Conservation (phyloP, 352 stramenopile genomes). For the Phytophthora litchii region DNA sequence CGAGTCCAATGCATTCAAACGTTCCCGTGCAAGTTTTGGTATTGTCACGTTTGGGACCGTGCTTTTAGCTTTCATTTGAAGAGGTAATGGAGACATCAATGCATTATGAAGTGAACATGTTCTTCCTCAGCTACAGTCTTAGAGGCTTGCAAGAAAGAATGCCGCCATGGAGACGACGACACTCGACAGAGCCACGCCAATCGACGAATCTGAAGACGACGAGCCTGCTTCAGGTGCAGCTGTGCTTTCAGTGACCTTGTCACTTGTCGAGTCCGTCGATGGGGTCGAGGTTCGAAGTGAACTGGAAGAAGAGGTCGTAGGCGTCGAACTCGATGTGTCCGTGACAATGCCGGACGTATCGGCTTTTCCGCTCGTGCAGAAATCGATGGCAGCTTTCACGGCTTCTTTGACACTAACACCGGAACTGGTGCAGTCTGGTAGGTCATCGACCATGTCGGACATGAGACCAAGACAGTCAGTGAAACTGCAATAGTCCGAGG, state of each 20-base stretch:
- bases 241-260: conserved; percentile 17
- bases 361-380: conserved; percentile 16
- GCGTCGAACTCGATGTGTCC: conserved; percentile 5
- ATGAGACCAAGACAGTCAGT: conserved; percentile 18
- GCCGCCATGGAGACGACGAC: background rate
- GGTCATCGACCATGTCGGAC: conserved; percentile 6
- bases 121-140: background rate
- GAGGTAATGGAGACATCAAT: background rate
- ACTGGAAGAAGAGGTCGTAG: background rate
- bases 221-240: background rate
- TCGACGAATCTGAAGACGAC: conserved; percentile 13
- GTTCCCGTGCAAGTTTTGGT: background rate
- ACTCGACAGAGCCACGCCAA: conserved; percentile 5
- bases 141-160: conserved; percentile 10
- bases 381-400: conserved; percentile 13
- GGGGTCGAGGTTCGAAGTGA: conserved; percentile 1
- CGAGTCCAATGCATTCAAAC: background rate
- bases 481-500: conserved; percentile 19
- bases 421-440: conserved; percentile 27
- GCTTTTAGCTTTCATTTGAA: background rate
- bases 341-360: conserved; percentile 14
- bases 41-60: background rate
- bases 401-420: conserved; percentile 24
- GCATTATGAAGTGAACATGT: conserved; percentile 3
- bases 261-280: conserved; percentile 13